These are phyloP conservation scores for Fusarium nodosum DNA, from an alignment of 2,329 filamentous ascomycete genomes.

Conservation along the genomic window DNA sequence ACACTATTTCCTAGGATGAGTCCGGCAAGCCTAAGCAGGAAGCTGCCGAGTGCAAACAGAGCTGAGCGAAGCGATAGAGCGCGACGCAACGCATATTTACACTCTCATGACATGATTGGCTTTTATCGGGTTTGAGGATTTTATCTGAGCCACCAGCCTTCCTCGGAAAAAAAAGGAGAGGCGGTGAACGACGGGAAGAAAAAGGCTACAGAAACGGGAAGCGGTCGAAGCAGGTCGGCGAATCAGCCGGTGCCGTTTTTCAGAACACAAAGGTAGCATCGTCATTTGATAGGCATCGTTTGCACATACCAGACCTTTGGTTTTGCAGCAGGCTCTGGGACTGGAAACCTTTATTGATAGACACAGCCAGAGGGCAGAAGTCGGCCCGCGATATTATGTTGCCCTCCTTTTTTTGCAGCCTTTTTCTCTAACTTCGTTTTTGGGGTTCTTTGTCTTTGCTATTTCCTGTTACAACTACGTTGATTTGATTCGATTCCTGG, in stretches of 20 bases:
- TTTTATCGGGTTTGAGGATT: constrained; percentile 44
- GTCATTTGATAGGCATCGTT: constrained; percentile 50
- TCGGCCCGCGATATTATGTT: constrained; percentile 46
- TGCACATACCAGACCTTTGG: constrained; percentile 43
- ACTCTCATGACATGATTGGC: constrained; percentile 49
- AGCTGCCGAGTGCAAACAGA: constrained; percentile 96
- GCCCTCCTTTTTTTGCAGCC: constrained; percentile 46
- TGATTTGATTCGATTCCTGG: constrained; percentile 44
- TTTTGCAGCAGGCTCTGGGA: constrained; percentile 47
- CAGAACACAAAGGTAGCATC: constrained; percentile 46
- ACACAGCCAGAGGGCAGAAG: constrained; percentile 49
- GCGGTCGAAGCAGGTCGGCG: constrained; percentile 47
- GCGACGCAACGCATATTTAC: constrained; percentile 35
- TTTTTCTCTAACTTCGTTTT: constrained; percentile 44
- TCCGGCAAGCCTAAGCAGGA: constrained; percentile 93
- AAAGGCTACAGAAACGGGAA: constrained; percentile 50
- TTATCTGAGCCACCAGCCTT: constrained; percentile 45
- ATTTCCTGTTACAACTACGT: constrained; percentile 34
- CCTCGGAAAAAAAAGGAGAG: constrained; percentile 39
- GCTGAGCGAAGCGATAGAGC: constrained; percentile 69
- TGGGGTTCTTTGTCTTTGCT: constrained; percentile 42
- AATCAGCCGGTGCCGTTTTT: constrained; percentile 48
- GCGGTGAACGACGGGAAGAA: constrained; percentile 45
- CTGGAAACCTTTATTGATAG: constrained; percentile 49
- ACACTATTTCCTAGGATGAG: constrained; percentile 73